Evolutionary conservation across 2,329 filamentous ascomycete species (phyloP).

Genomic region (Aspergillus sclerotialis): DNA sequence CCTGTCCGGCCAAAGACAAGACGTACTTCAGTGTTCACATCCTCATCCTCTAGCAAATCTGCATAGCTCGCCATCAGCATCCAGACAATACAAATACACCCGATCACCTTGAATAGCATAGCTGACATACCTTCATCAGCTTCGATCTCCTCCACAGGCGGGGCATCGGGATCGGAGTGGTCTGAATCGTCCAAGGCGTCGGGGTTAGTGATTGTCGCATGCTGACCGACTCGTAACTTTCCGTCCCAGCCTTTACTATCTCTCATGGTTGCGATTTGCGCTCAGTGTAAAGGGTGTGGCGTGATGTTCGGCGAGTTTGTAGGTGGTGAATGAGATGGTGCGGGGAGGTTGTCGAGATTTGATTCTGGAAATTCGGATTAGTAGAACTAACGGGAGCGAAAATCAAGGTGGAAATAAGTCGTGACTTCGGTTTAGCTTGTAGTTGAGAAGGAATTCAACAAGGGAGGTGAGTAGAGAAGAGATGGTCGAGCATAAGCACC

Average conservation of each 20-base stretch:
- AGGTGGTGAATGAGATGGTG: conserved; percentile 1
- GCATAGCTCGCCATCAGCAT: conserved; percentile 9
- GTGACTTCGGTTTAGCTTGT: too few relatives aligned
- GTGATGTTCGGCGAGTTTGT: conserved; percentile 1
- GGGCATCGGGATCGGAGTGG: conserved; percentile 64
- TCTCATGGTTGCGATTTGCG: conserved; percentile 24
- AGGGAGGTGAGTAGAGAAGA: not conserved
- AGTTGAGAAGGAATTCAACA: too few relatives aligned
- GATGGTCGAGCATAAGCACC: not conserved
- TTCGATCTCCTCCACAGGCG: conserved; percentile 66
- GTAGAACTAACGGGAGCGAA: too few relatives aligned
- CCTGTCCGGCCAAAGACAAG: not conserved
- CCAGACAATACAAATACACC: not conserved
- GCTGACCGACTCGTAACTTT: conserved; percentile 55
- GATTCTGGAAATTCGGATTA: too few relatives aligned
- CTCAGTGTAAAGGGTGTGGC: not conserved
- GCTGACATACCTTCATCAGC: conserved; percentile 65
- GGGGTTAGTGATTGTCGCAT: conserved; percentile 64
- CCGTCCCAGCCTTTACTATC: conserved; percentile 42
- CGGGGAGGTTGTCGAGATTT: not conserved
- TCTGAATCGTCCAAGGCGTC: conserved; percentile 80
- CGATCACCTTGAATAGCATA: not conserved
- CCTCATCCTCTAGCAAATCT: conserved; percentile 55
- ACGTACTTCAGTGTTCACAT: conserved; percentile 46
- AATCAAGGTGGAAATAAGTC: too few relatives aligned